Percentiles rank a stretch among this genome's conserved stretches.
phyloP scores from a whole-genome alignment of 495 filamentous ascomycete species.

The Trichoderma asperelloides region DNA sequence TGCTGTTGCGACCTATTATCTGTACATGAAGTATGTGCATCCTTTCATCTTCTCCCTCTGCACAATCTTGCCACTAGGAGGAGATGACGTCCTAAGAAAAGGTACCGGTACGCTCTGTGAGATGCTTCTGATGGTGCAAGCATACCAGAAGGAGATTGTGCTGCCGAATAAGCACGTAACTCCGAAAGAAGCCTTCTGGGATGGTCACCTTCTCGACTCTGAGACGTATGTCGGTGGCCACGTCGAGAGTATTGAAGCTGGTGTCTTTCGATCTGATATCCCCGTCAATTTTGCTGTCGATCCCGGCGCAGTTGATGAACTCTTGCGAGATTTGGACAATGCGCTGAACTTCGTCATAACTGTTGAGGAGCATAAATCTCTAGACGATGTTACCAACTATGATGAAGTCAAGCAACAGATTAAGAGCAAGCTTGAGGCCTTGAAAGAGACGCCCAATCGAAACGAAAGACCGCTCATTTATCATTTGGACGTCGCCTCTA shows the following conservation, averaged over 20 bases:
- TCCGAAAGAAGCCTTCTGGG: conserved; percentile 87
- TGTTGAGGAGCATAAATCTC: conserved; percentile 87
- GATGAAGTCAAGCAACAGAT: conserved; percentile 88
- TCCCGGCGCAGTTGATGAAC: conserved; percentile 76
- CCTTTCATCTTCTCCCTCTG: conserved; percentile 98
- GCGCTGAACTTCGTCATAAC: conserved; percentile 86
- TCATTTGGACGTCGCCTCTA: conserved; percentile 95
- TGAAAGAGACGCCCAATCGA: conserved; percentile 74
- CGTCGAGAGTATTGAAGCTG: conserved; percentile 98
- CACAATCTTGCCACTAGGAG: conserved; percentile 87
- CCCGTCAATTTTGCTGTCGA: conserved; percentile 88
- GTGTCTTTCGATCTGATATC: conserved; percentile 93
- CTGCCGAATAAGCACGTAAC: conserved; percentile 94
- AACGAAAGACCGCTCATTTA: conserved; percentile 87
- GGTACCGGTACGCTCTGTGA: conserved; percentile 97
- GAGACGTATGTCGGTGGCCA: conserved; percentile 98
- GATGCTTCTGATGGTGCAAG: conserved; percentile 98
- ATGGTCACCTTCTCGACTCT: conserved; percentile 89
- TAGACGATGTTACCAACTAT: conserved; percentile 89
- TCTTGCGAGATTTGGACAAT: conserved; percentile 78
- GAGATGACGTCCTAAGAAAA: conserved; percentile 87
- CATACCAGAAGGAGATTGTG: conserved; percentile 84
- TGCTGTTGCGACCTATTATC: conserved; percentile 96
- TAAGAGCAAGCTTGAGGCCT: conserved; percentile 53
- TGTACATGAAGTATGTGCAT: conserved; percentile 99